Evolutionary conservation across 495 filamentous ascomycete species (phyloP), one percentile per base, ranked within the genome.

Genomic region (Talaromyces adpressus): DNA sequence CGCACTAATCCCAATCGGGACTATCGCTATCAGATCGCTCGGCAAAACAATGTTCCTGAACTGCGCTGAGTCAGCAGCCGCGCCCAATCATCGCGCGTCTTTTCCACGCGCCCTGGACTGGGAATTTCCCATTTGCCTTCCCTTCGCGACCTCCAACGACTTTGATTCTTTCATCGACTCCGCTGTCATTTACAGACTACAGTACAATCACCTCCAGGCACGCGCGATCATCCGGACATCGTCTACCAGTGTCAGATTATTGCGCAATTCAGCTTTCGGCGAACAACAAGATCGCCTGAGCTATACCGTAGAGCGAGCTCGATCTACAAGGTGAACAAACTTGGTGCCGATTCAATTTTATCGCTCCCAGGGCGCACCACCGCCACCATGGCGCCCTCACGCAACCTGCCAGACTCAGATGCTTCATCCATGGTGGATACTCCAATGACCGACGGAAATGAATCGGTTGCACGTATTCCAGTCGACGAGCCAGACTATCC

Each of bases 371-470:
- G 56, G 56, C 56, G 56, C 27, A 58, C 23, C 29, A 36, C 16
- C 56, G 56, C 64, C 63, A 65, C 63, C 22, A 91, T 92, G 89
- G 84, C 86, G 66, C 86, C 85, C 66, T 77, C 80, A 64, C 78
- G 80, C 59, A 74, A 76, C 58, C 75, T 78, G 62, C 80, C 75
- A 69, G 81, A 69, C 36, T 78, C 80, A 12, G 79, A 77, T 39
- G 69, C 77, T 20, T 78, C 79, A 16, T 82, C 79, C 36, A 79
- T 81, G 64, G 77, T 75, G 34, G 82, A 84, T 69, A 82, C 80
- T 4, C 78, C 81, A 0, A 84, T 82, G 79, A 81, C 77, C 9
- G 89, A 91, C 72, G 84, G 80, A 47, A 84, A 84, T 64, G 86
- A 79, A 62, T 59, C 65, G 30, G 68, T 77, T 53, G 71, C 77